Base-by-base conservation (phyloP, 2,329 filamentous ascomycete species). In the Penicillium sp. region DNA sequence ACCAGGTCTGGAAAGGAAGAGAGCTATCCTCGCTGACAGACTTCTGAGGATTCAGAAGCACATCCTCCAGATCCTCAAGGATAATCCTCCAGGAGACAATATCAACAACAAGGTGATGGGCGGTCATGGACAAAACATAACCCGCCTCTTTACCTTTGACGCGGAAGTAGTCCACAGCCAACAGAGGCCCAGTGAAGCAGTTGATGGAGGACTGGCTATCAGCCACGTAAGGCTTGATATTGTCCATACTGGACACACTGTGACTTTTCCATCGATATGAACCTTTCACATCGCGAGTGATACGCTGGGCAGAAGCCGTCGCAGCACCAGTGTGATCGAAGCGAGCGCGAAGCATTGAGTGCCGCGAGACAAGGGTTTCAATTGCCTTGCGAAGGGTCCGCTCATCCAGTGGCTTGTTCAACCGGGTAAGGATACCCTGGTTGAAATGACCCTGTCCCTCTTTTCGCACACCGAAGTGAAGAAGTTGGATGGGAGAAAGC, bases 91-190 rank as follows among this genome's bases (percentile, higher is more conserved):
- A 72, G 0, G 69, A 72, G 8, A 72, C 69, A 46, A 72, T 66
- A 20, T 72, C 69, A 8, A 72, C 65, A 6, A 71, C 64, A 27
- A 72, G 44, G 48, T 72, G 69, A 33, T 71, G 68, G 2, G 66
- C 68, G 23, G 70, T 65, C 50, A 72, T 57, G 1, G 65, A 71
- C 27, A 72, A 25, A 1, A 69, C 46, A 33, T 53, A 53, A 3
- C 63, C 59, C 13, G 60, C 57, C 1, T 62, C 62, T 32, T 69
- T 52, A 1, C 65, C 64, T 32, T 69, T 53, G 3, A 71, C 50
- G 5, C 68, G 54, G 49, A 77, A 72, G 8, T 76, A 52, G 45
- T 77, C 72, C 3, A 72, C 64, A 0, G 70, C 70, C 28, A 77
- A 59, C 0, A 75, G 55, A 1, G 75, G 69, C 0, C 70, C 69